phyloP scores from a whole-genome alignment of 257 asterid species.

The Schizonepeta tenuifolia region DNA sequence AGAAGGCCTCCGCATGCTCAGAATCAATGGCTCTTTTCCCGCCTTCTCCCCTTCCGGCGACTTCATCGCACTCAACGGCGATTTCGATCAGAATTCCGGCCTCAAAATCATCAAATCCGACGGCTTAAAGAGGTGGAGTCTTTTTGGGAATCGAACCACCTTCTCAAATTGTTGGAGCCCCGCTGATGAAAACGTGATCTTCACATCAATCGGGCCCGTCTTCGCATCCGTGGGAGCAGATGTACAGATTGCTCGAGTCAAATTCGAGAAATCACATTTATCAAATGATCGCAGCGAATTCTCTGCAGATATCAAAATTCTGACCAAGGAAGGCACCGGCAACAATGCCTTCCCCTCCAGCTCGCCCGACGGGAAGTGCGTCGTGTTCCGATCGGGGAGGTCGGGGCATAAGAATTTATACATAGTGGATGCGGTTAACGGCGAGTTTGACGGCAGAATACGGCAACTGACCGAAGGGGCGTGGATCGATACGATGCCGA shows the following conservation, averaged over 20 bases:
- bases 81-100: slow-evolving; percentile 50
- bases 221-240: slow-evolving; percentile 49
- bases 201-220: slow-evolving; percentile 74
- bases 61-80: slow-evolving; percentile 56
- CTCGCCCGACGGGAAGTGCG: slow-evolving; percentile 74
- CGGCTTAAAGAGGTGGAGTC: slow-evolving; percentile 69
- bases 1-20: slow-evolving; percentile 52
- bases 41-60: slow-evolving; percentile 72
- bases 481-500: slow-evolving; percentile 94
- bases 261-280: slow-evolving; percentile 48
- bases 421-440: slow-evolving; percentile 62
- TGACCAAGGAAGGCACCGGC: slow-evolving; percentile 66
- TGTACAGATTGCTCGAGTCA: slow-evolving; percentile 77
- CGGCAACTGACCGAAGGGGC: slow-evolving; percentile 70
- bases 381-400: slow-evolving; percentile 82
- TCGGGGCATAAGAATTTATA: slow-evolving; percentile 77
- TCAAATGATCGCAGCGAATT: slow-evolving; percentile 38
- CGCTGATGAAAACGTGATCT: slow-evolving; percentile 57
- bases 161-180: slow-evolving; percentile 80
- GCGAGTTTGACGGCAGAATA: slow-evolving; percentile 65
- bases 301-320: slow-evolving; percentile 53
- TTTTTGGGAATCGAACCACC: slow-evolving; percentile 50
- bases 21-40: slow-evolving; percentile 73
- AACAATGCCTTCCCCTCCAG: slow-evolving; percentile 88
- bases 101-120: slow-evolving; percentile 62